Evolutionary conservation across 805 yeast genomes (phyloP), one percentile per base, ranked within the genome.

Genomic region (Yarrowia keelungensis): DNA sequence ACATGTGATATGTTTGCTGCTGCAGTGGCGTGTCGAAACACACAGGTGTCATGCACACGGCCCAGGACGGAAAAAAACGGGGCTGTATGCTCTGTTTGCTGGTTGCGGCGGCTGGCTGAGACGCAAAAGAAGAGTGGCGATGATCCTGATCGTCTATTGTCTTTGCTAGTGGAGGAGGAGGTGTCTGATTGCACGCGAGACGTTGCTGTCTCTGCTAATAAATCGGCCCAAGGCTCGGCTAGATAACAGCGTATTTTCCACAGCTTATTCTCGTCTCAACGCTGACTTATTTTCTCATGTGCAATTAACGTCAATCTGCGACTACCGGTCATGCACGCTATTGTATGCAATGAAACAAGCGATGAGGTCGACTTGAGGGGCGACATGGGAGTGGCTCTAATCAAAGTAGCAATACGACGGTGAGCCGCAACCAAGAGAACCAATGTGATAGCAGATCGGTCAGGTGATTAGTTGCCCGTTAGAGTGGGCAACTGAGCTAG

Each of bases 1-100:
- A 56, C 62, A 56, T 56, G 62, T 56, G 62, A 56, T 56, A 56
- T 56, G 62, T 56, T 56, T 56, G 62, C 62, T 56, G 49, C 62
- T 56, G 62, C 62, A 42, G 49, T 56, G 62, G 62, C 59, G 59
- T 53, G 59, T 53, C 59, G 43, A 38, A 16, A 38, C 45, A 53
- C 35, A 38, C 59, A 5, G 10, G 43, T 38, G 12, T 38, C 43
- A 53, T 53, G 59, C 59, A 51, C 58, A n/a, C n/a, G 19, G 43
- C 58, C 26, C 8, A 53, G 45, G 39, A 53, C 59, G 59, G 59
- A 36, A 53, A 5, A 38, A 53, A 53, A 53, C 59, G 59, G 56
- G 56, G 42, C 42, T 51, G 56, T 51, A 35, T 19, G 3, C n/a
- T 47, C 5, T 51, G 42, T 9, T n/a, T 51, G 42, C 56, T 51